Conservation (phyloP, 164 flowering plant species). For the Saururus chinensis region DNA sequence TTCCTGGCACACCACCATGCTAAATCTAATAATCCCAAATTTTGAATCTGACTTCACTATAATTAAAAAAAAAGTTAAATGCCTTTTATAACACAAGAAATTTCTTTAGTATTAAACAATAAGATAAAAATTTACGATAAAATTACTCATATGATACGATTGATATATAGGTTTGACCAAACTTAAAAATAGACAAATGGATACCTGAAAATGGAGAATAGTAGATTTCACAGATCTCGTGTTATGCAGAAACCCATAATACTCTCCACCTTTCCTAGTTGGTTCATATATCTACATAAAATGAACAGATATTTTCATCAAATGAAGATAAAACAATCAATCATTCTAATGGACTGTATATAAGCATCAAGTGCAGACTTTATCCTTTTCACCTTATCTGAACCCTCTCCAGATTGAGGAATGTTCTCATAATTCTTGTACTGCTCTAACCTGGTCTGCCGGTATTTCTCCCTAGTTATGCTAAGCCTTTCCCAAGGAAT, state of each 20-base stretch:
- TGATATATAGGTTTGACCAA: too few relatives aligned
- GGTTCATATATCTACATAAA: constrained; percentile 41
- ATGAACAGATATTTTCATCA: not conserved
- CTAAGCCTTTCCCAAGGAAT: constrained; percentile 84
- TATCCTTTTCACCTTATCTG: constrained; percentile 42
- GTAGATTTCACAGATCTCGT: constrained; percentile 56
- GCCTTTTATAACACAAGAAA: too few relatives aligned
- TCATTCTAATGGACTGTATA: too few relatives aligned
- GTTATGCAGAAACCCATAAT: constrained; percentile 40
- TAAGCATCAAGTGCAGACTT: not conserved
- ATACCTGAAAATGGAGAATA: constrained; percentile 57
- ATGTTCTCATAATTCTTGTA: constrained; percentile 83
- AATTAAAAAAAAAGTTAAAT: too few relatives aligned
- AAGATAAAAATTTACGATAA: too few relatives aligned
- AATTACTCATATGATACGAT: too few relatives aligned
- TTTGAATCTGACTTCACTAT: too few relatives aligned
- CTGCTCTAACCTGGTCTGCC: constrained; percentile 72
- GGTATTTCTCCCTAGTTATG: constrained; percentile 61
- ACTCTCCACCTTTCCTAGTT: constrained; percentile 32
- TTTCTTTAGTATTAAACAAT: too few relatives aligned
- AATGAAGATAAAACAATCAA: too few relatives aligned
- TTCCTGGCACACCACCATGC: too few relatives aligned
- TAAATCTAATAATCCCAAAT: too few relatives aligned
- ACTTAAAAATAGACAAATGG: too few relatives aligned
- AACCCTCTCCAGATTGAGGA: constrained; percentile 61